These are phyloP conservation scores for Alternaria gaisen DNA, from an alignment of 2,329 filamentous ascomycete genomes.

Conservation along the genomic window DNA sequence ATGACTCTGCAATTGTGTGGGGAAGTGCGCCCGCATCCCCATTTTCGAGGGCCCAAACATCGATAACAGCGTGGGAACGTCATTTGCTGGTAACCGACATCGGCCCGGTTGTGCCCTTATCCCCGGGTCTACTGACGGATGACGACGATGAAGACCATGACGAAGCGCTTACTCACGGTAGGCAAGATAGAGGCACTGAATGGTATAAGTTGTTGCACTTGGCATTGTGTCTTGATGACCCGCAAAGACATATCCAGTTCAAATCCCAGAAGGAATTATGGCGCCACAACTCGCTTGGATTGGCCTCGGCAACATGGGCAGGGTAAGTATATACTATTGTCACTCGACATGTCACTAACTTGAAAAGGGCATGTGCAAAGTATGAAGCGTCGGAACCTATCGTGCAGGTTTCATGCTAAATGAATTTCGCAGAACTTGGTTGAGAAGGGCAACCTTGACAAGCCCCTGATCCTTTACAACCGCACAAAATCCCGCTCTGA, in stretches of 20 bases:
- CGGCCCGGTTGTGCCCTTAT: slow-evolving; percentile 13
- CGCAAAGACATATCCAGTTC: neutral
- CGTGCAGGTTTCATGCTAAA: neutral
- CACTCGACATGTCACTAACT: slow-evolving; percentile 12
- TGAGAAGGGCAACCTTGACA: slow-evolving; percentile 75
- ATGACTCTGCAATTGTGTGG: slow-evolving; percentile 17
- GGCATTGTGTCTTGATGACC: neutral
- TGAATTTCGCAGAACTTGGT: slow-evolving; percentile 70
- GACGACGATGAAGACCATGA: slow-evolving; percentile 10
- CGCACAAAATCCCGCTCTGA: slow-evolving; percentile 73
- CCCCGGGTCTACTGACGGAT: slow-evolving; percentile 6
- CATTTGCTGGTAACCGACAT: slow-evolving; percentile 30
- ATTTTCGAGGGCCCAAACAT: slow-evolving; percentile 5
- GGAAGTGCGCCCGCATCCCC: slow-evolving; percentile 13
- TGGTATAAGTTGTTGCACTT: slow-evolving; percentile 1
- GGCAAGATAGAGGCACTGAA: neutral
- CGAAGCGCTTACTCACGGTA: slow-evolving; percentile 2
- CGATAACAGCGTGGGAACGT: slow-evolving; percentile 18
- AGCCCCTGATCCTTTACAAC: slow-evolving; percentile 82
- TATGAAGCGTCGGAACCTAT: neutral
- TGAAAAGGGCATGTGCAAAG: slow-evolving; percentile 74
- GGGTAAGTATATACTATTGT: slow-evolving; percentile 60
- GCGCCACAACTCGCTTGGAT: slow-evolving; percentile 74
- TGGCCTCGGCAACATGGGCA: slow-evolving; percentile 88
- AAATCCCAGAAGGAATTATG: slow-evolving; percentile 39